Evolutionary conservation across 441 rosid genomes (phyloP).

Genomic region (Brassica hybrid): DNA sequence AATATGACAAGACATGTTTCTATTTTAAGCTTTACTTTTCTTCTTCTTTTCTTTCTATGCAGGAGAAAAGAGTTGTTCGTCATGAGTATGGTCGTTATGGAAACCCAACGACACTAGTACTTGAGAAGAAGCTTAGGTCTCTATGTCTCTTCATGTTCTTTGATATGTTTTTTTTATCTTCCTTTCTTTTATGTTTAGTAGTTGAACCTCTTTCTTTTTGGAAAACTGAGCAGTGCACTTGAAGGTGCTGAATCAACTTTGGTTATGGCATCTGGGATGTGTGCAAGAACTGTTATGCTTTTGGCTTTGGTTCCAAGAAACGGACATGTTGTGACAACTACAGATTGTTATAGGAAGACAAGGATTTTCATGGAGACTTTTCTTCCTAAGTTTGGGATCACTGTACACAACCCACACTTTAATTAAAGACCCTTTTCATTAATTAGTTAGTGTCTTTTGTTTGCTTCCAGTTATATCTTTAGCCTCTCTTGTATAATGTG

Average conservation of each 20-base stretch:
- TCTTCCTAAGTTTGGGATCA: constrained; percentile 85
- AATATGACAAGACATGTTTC: no score
- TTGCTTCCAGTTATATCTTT: neutral
- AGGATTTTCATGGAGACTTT: constrained; percentile 80
- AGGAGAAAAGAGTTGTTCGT: constrained; percentile 33
- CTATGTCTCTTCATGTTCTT: neutral
- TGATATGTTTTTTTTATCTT: neutral
- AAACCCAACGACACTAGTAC: constrained; percentile 88
- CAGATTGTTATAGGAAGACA: constrained; percentile 84
- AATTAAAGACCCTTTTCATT: neutral
- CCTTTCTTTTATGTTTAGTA: neutral
- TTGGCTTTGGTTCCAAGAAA: constrained; percentile 87
- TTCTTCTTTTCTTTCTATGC: neutral
- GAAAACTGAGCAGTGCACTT: constrained; percentile 58
- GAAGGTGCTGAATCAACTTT: constrained; percentile 94
- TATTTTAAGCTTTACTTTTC: no score
- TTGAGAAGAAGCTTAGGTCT: constrained; percentile 89
- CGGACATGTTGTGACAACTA: constrained; percentile 88
- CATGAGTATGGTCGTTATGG: constrained; percentile 96
- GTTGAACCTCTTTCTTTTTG: neutral
- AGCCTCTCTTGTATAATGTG: neutral
- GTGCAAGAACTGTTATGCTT: constrained; percentile 75
- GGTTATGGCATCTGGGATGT: constrained; percentile 92
- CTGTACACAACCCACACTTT: constrained; percentile 43
- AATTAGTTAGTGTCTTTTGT: neutral